Base-by-base conservation (phyloP, 2,329 filamentous ascomycete species). In the Aschersonia sp. region DNA sequence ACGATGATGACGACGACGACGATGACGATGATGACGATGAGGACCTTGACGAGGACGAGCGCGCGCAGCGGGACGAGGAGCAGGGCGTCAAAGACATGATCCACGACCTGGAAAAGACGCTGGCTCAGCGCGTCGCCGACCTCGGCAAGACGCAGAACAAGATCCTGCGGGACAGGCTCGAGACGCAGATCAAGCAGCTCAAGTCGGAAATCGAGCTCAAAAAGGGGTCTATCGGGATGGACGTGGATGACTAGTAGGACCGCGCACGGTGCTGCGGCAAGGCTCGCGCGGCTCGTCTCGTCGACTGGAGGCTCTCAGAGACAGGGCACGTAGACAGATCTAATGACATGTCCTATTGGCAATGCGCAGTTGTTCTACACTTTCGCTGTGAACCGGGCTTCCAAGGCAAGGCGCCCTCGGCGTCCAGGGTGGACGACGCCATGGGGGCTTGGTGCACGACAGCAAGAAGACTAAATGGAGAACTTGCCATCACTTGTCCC, bases 41-140 rank as follows among this genome's bases (percentile, higher is more conserved):
- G 4, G 73, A 75, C 42, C 63, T 72, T 11, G 75, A 77, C 47
- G 73, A 75, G 30, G 75, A 77, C 45, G 65, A 73, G 50, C 66
- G 70, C 41, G 69, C 70, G 4, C 63, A 66, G 47, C 64, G 66
- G 22, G 71, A 75, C 44, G 69, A 76, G 51, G 66, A 72, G 51
- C 69, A 74, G 52, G 73, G 74, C 50, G 70, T 76, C 51, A 70
- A 72, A 53, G 73, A 73, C 54, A 74, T 77, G 52, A 72, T 77
- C 46, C 64, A 67, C 45, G 67, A 72, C 46, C 65, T 79, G 49
- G 67, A 74, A 58, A 73, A 68, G 56, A 66, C 73, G 55, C 67
- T 77, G 14, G 63, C 65, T 39, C 59, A 61, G 37, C 64, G 70
- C 47, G 64, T 72, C 53, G 62, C 60, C 5, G 67, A 74, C 53